These are phyloP conservation scores for Colletotrichum liriopes DNA, from an alignment of 2,329 filamentous ascomycete species.

Conservation along the genomic window DNA sequence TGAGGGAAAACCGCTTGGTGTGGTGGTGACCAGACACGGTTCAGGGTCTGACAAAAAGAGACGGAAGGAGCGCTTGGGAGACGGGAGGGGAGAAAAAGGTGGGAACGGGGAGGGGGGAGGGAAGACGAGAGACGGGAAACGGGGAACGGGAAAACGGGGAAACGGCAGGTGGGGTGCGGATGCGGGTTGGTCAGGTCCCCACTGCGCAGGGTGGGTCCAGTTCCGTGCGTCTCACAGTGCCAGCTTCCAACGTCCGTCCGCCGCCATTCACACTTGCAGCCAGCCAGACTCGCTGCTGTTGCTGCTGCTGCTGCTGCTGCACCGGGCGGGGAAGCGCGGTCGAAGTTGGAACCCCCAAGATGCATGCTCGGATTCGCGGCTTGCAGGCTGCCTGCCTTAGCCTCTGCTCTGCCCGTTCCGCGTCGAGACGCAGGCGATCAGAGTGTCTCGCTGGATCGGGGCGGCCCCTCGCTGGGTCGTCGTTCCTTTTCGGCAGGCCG, in stretches of 20 bases:
- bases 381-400: conserved; percentile 4
- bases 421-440: conserved; percentile 1
- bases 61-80: conserved; percentile 4
- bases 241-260: neutral
- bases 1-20: neutral
- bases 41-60: conserved; percentile 9
- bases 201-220: neutral
- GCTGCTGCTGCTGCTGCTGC: no score
- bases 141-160: conserved; percentile 25
- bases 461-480: neutral
- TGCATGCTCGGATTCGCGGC: neutral
- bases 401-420: conserved; percentile 1
- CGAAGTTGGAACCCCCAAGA: neutral
- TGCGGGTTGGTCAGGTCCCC: neutral
- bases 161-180: conserved; percentile 11
- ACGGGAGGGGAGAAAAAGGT: neutral
- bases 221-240: neutral
- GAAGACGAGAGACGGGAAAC: conserved; percentile 22
- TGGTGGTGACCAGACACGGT: neutral
- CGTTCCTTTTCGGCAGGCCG: neutral
- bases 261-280: no score
- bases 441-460: conserved; percentile 10
- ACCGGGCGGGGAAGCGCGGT: no score
- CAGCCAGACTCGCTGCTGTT: no score
- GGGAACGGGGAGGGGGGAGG: neutral